Conservation (phyloP, 2,329 filamentous ascomycete genomes). For the Parascedosporium putredinis region DNA sequence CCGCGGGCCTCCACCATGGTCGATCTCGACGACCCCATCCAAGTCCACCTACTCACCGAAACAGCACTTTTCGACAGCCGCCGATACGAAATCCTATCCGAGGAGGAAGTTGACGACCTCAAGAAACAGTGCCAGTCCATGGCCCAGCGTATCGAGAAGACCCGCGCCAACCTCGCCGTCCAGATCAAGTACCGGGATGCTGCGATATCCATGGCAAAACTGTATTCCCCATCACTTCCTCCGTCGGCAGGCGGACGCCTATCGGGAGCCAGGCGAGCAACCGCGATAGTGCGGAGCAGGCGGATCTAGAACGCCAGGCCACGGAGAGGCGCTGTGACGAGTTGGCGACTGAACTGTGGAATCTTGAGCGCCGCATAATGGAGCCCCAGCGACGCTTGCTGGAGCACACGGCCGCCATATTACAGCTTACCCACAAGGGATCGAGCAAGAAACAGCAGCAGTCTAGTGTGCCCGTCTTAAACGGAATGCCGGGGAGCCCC, state of each 20-base stretch:
- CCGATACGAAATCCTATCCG: constrained; percentile 73
- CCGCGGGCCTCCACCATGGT: constrained; percentile 46
- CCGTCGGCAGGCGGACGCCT: constrained; percentile 36
- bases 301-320: constrained; percentile 63
- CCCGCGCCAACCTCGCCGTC: constrained; percentile 71
- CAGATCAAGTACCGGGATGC: constrained; percentile 94
- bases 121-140: constrained; percentile 77
- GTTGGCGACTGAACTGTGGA: constrained; percentile 68
- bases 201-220: constrained; percentile 70
- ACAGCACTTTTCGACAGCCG: constrained; percentile 85
- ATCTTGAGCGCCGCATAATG: constrained; percentile 66
- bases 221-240: constrained; percentile 53
- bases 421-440: constrained; percentile 79
- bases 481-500: constrained; percentile 61
- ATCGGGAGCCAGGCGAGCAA: constrained; percentile 39
- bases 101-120: constrained; percentile 81
- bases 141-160: constrained; percentile 67
- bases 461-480: constrained; percentile 27
- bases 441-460: constrained; percentile 41
- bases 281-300: constrained; percentile 42
- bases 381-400: constrained; percentile 66
- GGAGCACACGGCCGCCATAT: constrained; percentile 83
- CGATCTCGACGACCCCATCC: constrained; percentile 61
- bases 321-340: constrained; percentile 80
- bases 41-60: constrained; percentile 86